Evolutionary conservation across 1,284 basidiomycete genomes (phyloP).

Genomic region (Malassezia caprae): DNA sequence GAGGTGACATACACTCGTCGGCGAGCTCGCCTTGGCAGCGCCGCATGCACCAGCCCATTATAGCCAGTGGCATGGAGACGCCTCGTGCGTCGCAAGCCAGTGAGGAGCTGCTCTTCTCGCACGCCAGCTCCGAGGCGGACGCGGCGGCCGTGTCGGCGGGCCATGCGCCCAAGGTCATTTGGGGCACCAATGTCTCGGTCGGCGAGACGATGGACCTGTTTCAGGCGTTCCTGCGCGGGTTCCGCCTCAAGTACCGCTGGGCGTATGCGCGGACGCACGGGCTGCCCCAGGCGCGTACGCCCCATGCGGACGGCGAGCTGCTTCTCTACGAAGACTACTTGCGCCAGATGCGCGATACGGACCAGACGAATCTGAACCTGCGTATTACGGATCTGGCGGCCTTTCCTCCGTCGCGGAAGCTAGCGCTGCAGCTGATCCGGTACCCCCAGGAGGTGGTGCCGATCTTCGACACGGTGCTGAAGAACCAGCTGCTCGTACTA

Average conservation of each 20-base stretch:
- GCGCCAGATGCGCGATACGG: constrained; percentile 71
- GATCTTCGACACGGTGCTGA: constrained; percentile 88
- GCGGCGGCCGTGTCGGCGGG: constrained; percentile 42
- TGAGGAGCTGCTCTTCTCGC: constrained; percentile 52
- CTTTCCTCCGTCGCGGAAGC: constrained; percentile 72
- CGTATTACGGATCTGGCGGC: constrained; percentile 79
- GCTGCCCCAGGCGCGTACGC: constrained; percentile 34
- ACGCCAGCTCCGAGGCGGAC: constrained; percentile 20
- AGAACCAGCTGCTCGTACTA: constrained; percentile 56
- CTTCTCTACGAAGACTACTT: constrained; percentile 71
- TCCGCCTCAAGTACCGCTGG: constrained; percentile 84
- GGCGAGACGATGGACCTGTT: constrained; percentile 82
- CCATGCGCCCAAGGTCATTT: constrained; percentile 70
- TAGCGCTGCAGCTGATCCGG: constrained; percentile 59
- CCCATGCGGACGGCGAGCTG: constrained; percentile 36
- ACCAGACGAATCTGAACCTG: constrained; percentile 79
- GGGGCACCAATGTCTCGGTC: constrained; percentile 90
- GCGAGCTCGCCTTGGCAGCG: constrained; percentile 26
- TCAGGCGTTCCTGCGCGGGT: constrained; percentile 75
- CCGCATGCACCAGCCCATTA: constrained; percentile 7
- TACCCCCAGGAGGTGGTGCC: constrained; percentile 96
- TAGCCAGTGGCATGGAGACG: constrained; percentile 70
- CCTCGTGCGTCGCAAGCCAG: constrained; percentile 63
- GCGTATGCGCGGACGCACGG: constrained; percentile 63
- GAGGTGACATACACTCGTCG: constrained; percentile 43